A percentile compares a stretch with the other conserved stretches of the same genome.
These are phyloP conservation scores for Aspergillus sp. DNA, from an alignment of 2,329 filamentous ascomycete species.

Conservation along the genomic window DNA sequence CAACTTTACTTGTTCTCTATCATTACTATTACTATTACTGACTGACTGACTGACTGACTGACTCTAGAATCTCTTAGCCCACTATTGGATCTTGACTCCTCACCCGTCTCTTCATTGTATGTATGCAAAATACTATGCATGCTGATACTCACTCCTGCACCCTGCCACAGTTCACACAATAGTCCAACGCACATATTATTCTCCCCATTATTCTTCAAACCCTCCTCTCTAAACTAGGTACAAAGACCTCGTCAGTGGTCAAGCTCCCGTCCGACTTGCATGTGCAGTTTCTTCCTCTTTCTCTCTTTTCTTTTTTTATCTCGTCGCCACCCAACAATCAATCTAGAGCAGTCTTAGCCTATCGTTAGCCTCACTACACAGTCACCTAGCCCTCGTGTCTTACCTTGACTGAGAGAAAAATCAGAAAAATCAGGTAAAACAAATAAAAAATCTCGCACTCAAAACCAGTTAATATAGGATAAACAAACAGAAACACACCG, in stretches of 20 bases:
- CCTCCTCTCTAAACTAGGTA: not conserved
- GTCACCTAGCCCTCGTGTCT: not conserved
- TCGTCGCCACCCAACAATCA: constrained; percentile 1
- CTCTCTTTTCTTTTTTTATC: not conserved
- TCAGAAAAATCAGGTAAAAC: no score
- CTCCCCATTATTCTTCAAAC: no score
- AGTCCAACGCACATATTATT: not conserved
- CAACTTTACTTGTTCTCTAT: no score
- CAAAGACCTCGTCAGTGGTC: not conserved
- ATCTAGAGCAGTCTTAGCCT: not conserved
- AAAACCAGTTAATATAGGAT: no score
- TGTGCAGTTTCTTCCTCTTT: not conserved
- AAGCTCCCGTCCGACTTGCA: not conserved
- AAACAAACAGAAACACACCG: not conserved
- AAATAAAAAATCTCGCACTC: no score
- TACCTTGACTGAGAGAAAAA: not conserved
- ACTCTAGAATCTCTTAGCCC: no score
- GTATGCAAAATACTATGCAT: no score
- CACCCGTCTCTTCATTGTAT: no score
- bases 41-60: no score
- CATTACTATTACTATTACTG: no score
- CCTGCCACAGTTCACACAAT: not conserved
- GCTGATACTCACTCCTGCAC: no score
- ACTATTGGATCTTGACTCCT: no score
- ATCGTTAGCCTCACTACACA: not conserved